Evolutionary conservation across 192 early-diverging fungal species (phyloP), one percentile per base, ranked within the genome.

Genomic region (Linnemannia zychae): DNA sequence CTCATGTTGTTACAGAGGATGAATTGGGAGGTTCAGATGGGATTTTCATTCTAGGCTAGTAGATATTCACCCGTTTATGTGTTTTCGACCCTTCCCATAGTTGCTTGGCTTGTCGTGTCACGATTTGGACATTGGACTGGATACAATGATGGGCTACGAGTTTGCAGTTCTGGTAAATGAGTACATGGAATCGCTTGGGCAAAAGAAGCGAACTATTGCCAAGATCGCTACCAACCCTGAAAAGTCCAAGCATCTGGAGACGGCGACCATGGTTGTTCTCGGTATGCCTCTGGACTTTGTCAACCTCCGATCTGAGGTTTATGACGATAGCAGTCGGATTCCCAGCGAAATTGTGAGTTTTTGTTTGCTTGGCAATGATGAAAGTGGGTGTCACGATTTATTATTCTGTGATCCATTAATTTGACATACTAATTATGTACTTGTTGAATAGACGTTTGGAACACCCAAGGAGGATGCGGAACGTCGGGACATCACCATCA

Each of bases 401-500:
- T 71, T 2, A 20, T 22, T 7, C 4, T 71, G 69, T 0, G 13
- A 12, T 12, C 15, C 0, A 48, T 7, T 28, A 28, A 33, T 28
- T 12, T 63, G 24, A 60, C 57, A 28, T 2, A 28, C 5, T 2
- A 31, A 63, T 63, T 63, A 63, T 31, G 24, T 63, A 11, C 2
- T 63, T 12, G 28, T 63, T 12, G 31, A 31, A 0, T 83, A 92
- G 91, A 81, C 77, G 37, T 98, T 96, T 88, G 99, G 97, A 24
- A 97, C 97, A 18, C 97, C 99, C 0, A 65, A 82, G 7, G 94
- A 99, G 74, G 99, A 99, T 78, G 98, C 99, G 15, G 78, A 92
- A 49, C 93, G 98, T 2, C 91, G 99, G 17, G 99, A 99, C 84
- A 97, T 95, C 31, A 99, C 99, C 28, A 98, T 99, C 87, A 99